Percentiles rank a stretch among this genome's conserved stretches.
Evolutionary conservation across 441 rosid genomes (phyloP).

Genomic region (Raphanus hybrid): DNA sequence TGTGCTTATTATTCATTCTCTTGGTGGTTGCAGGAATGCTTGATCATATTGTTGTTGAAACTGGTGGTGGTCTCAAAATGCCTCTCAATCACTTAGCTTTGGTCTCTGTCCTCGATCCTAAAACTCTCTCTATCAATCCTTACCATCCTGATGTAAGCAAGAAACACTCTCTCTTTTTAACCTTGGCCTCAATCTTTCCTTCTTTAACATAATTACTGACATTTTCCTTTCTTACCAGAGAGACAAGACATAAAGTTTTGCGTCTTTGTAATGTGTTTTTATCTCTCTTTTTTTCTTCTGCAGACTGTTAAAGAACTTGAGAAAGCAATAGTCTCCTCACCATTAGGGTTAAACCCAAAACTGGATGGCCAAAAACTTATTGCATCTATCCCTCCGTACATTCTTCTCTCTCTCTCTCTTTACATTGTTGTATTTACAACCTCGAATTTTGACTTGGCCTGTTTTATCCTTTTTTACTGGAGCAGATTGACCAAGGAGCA

Average conservation of each 20-base stretch:
- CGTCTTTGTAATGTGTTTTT: not conserved
- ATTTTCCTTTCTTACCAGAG: too few species aligned
- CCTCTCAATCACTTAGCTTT: slow-evolving; percentile 81
- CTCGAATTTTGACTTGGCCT: slow-evolving; percentile 23
- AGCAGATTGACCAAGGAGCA: slow-evolving; percentile 46
- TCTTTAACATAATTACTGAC: too few species aligned
- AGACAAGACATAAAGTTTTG: not conserved
- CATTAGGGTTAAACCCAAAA: slow-evolving; percentile 86
- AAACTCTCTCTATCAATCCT: slow-evolving; percentile 42
- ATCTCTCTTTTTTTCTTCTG: slow-evolving; percentile 26
- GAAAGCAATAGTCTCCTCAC: slow-evolving; percentile 84
- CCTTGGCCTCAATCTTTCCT: too few species aligned
- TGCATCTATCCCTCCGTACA: slow-evolving; percentile 85
- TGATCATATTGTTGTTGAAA: slow-evolving; percentile 91
- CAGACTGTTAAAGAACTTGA: slow-evolving; percentile 83
- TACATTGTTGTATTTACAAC: not conserved
- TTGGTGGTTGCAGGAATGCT: slow-evolving; percentile 66
- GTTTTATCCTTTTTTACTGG: slow-evolving; percentile 5
- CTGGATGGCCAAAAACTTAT: slow-evolving; percentile 81
- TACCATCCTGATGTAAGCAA: slow-evolving; percentile 40
- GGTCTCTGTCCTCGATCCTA: slow-evolving; percentile 59
- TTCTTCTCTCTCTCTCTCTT: not conserved
- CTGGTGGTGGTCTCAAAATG: slow-evolving; percentile 65
- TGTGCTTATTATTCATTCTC: not conserved
- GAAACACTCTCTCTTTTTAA: not conserved